These are phyloP conservation scores for Brasilioporus rufonigricans DNA, from an alignment of 768 basidiomycete species.

Conservation along the genomic window DNA sequence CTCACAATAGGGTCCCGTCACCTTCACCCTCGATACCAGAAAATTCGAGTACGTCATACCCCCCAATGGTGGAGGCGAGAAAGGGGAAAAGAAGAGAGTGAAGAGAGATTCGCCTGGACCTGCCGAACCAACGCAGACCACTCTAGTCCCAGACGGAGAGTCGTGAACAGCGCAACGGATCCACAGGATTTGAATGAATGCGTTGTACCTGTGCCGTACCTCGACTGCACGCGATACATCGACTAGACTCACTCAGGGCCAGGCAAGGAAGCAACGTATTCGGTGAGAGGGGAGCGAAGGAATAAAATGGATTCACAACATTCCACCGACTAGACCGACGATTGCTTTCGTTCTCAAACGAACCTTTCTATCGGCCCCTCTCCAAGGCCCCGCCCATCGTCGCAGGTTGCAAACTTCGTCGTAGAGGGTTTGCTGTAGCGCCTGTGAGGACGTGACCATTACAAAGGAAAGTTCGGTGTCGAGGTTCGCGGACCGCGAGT, in stretches of 20 bases:
- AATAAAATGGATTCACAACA: slow-evolving; percentile 45
- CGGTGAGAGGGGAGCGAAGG: slow-evolving; percentile 9
- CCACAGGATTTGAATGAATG: not conserved
- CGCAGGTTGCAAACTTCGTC: slow-evolving; percentile 55
- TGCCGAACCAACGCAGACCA: slow-evolving; percentile 5
- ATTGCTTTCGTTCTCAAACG: slow-evolving; percentile 62
- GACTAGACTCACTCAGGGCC: not conserved
- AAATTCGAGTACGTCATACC: slow-evolving; percentile 64
- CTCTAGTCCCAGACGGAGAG: not conserved
- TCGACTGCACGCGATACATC: not conserved
- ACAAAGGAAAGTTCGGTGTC: slow-evolving; percentile 92
- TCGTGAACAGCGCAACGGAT: slow-evolving; percentile 4
- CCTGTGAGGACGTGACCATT: slow-evolving; percentile 63
- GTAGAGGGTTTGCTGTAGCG: slow-evolving; percentile 47
- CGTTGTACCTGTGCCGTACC: not conserved
- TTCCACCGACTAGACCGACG: slow-evolving; percentile 63
- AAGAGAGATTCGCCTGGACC: slow-evolving; percentile 2
- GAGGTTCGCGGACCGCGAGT: slow-evolving; percentile 84
- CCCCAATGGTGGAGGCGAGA: slow-evolving; percentile 8
- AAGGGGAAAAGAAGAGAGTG: slow-evolving; percentile 8
- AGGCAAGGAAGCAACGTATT: not conserved
- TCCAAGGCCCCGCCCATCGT: slow-evolving; percentile 54
- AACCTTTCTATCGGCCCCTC: slow-evolving; percentile 55
- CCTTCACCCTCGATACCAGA: slow-evolving; percentile 79
- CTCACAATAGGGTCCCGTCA: slow-evolving; percentile 68